Percentiles rank a stretch among this genome's conserved stretches.
These are phyloP conservation scores for Pichia sp. DNA, from an alignment of 1,139 yeast genomes.

Conservation along the genomic window DNA sequence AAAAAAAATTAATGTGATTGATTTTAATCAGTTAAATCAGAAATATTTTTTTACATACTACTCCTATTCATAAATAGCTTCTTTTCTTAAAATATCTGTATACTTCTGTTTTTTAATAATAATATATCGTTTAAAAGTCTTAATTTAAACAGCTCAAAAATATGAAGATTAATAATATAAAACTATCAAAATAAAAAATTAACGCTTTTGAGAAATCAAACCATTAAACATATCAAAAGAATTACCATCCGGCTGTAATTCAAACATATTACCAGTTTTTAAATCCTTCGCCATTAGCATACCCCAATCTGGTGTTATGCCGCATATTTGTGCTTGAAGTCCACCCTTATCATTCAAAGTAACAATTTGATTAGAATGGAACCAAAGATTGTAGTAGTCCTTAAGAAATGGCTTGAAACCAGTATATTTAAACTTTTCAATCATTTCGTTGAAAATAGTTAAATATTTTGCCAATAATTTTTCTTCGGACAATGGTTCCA, in stretches of 20 bases:
- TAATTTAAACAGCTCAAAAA: neutral
- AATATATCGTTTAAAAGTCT: constrained; percentile 13
- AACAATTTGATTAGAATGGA: constrained; percentile 68
- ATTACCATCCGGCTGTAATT: constrained; percentile 94
- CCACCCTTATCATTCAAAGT: constrained; percentile 38
- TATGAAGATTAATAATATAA: constrained; percentile 38
- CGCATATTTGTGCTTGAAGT: constrained; percentile 59
- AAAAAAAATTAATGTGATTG: constrained; percentile 8
- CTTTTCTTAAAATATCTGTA: constrained; percentile 14
- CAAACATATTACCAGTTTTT: constrained; percentile 50
- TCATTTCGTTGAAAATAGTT: constrained; percentile 56
- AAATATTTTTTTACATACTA: neutral
- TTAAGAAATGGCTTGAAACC: constrained; percentile 71
- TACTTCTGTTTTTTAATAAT: constrained; percentile 14
- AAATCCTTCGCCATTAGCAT: constrained; percentile 69
- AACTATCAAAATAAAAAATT: constrained; percentile 22
- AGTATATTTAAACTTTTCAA: constrained; percentile 48
- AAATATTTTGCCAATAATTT: constrained; percentile 62
- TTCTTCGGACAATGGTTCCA: constrained; percentile 41
- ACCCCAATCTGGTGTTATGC: constrained; percentile 83
- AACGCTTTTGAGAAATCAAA: constrained; percentile 60
- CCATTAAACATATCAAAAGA: constrained; percentile 95
- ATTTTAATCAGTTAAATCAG: neutral
- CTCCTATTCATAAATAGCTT: constrained; percentile 9
- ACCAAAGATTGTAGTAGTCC: constrained; percentile 77